Evolutionary conservation across 23 red algal genomes (phyloP).

Genomic region (Agarophyton chilense): DNA sequence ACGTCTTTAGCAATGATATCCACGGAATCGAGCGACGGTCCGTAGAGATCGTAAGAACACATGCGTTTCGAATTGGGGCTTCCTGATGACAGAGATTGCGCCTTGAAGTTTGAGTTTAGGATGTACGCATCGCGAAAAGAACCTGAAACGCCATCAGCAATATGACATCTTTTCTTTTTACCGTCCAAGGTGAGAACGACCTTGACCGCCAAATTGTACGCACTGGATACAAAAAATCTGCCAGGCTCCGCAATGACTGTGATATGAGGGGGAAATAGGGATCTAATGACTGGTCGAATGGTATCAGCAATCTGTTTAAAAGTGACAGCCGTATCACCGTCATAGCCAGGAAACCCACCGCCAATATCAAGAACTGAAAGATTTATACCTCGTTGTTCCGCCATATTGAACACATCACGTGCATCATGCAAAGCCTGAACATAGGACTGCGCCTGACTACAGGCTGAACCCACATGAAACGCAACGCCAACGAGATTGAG

Average conservation of each 20-base stretch:
- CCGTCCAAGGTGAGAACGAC: slow-evolving; percentile 35
- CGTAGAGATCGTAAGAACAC: slow-evolving; percentile 66
- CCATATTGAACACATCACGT: slow-evolving; percentile 70
- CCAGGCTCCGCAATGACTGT: slow-evolving; percentile 93
- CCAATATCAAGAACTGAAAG: slow-evolving; percentile 88
- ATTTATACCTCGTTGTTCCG: slow-evolving; percentile 37
- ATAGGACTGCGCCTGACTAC: slow-evolving; percentile 55
- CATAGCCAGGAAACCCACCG: slow-evolving; percentile 87
- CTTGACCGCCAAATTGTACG: slow-evolving; percentile 67
- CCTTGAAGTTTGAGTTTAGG: slow-evolving; percentile 58
- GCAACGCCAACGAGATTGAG: slow-evolving; percentile 83
- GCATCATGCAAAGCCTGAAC: slow-evolving; percentile 60
- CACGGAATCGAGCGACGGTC: slow-evolving; percentile 78
- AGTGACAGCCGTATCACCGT: slow-evolving; percentile 81
- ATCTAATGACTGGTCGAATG: slow-evolving; percentile 49
- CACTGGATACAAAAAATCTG: slow-evolving; percentile 76
- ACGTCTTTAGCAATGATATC: slow-evolving; percentile 77
- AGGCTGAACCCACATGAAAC: slow-evolving; percentile 92
- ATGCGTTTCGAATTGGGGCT: neutral
- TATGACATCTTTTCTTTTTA: slow-evolving; percentile 52
- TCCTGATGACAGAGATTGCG: slow-evolving; percentile 6
- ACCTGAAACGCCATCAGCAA: slow-evolving; percentile 89
- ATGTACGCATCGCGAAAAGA: slow-evolving; percentile 82
- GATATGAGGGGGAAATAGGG: slow-evolving; percentile 60
- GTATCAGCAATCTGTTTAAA: slow-evolving; percentile 67